phyloP scores from a whole-genome alignment of 2,329 filamentous ascomycete species.

The Cercospora sp. region DNA sequence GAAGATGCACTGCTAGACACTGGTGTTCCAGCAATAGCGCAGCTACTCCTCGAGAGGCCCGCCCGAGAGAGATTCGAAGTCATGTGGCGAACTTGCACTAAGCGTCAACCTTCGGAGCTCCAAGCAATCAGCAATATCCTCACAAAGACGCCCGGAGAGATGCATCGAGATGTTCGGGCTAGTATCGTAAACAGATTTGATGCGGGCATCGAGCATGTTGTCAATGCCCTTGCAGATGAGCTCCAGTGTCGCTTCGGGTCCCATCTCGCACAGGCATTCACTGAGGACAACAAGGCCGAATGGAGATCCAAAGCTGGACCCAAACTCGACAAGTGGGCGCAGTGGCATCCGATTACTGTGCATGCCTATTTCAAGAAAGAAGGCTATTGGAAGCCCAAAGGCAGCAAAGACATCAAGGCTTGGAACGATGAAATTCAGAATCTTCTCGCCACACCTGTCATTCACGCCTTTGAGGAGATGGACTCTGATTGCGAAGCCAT shows the following conservation, averaged over 20 bases:
- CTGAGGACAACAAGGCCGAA: background rate
- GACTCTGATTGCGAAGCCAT: background rate
- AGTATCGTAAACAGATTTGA: background rate
- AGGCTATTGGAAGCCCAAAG: slow-evolving; percentile 8
- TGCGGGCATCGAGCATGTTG: background rate
- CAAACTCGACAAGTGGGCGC: slow-evolving; percentile 11
- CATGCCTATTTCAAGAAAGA: slow-evolving; percentile 13
- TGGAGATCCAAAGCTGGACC: slow-evolving; percentile 2
- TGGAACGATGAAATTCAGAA: slow-evolving; percentile 16
- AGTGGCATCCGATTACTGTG: slow-evolving; percentile 1
- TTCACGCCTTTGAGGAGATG: background rate
- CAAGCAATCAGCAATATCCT: slow-evolving; percentile 10
- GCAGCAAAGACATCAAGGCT: background rate
- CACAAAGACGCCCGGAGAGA: slow-evolving; percentile 4
- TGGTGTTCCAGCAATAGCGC: slow-evolving; percentile 24
- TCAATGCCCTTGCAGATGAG: background rate
- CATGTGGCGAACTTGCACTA: background rate
- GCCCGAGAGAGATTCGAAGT: slow-evolving; percentile 1
- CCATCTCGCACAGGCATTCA: background rate
- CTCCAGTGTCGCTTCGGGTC: background rate
- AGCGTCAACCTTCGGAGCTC: slow-evolving; percentile 8
- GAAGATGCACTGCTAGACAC: slow-evolving; percentile 20
- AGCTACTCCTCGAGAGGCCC: slow-evolving; percentile 16
- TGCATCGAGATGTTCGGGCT: slow-evolving; percentile 9
- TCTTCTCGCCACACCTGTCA: background rate